These are phyloP conservation scores for Stylonectria norvegica DNA, from an alignment of 2,329 filamentous ascomycete species.

Conservation along the genomic window DNA sequence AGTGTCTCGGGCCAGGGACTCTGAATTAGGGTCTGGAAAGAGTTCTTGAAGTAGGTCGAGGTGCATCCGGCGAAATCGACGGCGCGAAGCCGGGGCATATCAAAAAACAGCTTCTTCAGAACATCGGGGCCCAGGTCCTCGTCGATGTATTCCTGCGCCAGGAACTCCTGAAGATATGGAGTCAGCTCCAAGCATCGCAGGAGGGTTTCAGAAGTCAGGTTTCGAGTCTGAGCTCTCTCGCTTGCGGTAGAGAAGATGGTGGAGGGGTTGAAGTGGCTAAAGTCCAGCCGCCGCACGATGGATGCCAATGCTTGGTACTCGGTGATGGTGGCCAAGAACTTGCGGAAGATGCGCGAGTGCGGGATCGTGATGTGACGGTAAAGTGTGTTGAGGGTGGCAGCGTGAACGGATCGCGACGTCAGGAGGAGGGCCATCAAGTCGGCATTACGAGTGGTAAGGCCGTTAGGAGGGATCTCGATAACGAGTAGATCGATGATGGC, in stretches of 20 bases:
- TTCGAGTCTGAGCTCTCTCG: conserved; percentile 71
- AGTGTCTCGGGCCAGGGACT: conserved; percentile 52
- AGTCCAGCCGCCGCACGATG: conserved; percentile 75
- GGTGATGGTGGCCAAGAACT: conserved; percentile 68
- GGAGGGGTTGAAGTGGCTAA: conserved; percentile 80
- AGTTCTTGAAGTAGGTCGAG: conserved; percentile 61
- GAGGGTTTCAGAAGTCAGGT: conserved; percentile 71
- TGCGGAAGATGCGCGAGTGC: conserved; percentile 78
- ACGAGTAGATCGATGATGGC: conserved; percentile 72
- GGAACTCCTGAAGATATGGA: conserved; percentile 71
- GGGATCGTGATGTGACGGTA: conserved; percentile 80
- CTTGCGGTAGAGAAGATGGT: conserved; percentile 71
- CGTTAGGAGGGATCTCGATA: conserved; percentile 68
- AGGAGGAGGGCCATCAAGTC: conserved; percentile 74
- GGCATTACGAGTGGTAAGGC: conserved; percentile 70
- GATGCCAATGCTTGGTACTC: conserved; percentile 67
- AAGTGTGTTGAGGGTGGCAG: conserved; percentile 68
- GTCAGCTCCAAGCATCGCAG: conserved; percentile 68
- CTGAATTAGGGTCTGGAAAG: conserved; percentile 57
- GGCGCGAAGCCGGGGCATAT: conserved; percentile 60
- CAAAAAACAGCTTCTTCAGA: conserved; percentile 66
- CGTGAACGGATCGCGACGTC: conserved; percentile 71
- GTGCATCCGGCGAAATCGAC: conserved; percentile 77
- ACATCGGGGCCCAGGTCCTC: conserved; percentile 68
- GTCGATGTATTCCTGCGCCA: conserved; percentile 78